A percentile compares a stretch with the other conserved stretches of the same genome.
Evolutionary conservation across 176 grass and related monocot genomes (phyloP).

Genomic region (Eleusine coracana): DNA sequence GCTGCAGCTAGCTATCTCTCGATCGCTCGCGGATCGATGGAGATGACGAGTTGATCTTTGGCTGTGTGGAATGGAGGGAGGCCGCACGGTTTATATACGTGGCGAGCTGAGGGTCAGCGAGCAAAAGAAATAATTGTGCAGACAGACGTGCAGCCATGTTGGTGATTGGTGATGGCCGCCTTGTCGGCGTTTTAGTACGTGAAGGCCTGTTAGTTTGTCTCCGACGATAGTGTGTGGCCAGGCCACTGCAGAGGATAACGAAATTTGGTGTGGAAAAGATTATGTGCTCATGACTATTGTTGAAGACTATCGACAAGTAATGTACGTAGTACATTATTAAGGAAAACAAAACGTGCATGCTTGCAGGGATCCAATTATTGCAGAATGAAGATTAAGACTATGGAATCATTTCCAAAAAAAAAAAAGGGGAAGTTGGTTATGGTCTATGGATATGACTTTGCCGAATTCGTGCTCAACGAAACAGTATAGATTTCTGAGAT

Average conservation of each 20-base stretch:
- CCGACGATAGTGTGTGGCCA: no score
- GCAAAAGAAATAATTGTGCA: neutral
- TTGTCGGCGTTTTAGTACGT: slow-evolving; percentile 39
- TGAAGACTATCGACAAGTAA: neutral
- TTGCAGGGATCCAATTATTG: neutral
- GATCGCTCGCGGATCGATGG: neutral
- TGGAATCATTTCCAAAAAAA: no score
- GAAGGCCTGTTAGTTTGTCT: slow-evolving; percentile 44
- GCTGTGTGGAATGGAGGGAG: slow-evolving; percentile 12
- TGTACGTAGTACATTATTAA: neutral
- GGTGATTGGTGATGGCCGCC: slow-evolving; percentile 3
- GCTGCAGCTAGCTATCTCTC: neutral
- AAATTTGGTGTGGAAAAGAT: neutral
- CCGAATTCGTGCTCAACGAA: neutral
- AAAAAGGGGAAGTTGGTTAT: neutral
- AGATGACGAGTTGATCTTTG: neutral
- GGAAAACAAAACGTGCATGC: neutral
- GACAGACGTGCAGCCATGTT: slow-evolving; percentile 57
- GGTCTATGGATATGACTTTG: neutral
- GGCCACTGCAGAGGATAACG: neutral
- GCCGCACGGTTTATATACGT: slow-evolving; percentile 9
- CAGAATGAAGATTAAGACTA: neutral
- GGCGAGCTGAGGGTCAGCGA: neutral
- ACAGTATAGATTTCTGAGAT: neutral
- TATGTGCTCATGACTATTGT: neutral